Conservation (phyloP, 495 filamentous ascomycete genomes). For the Pseudoneurospora amorphoporcata region DNA sequence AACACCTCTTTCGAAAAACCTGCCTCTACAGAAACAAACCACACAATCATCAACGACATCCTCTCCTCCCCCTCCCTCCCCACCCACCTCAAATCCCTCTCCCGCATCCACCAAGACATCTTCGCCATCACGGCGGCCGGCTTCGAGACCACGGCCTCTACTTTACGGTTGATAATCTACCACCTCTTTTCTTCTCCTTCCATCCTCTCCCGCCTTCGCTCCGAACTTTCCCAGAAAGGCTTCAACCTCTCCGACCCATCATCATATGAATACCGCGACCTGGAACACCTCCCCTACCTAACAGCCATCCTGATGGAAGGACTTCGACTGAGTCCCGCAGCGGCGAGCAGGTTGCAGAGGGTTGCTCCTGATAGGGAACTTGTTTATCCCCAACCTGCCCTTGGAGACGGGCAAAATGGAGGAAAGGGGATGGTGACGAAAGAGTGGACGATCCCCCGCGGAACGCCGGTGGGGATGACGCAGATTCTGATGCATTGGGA, state of each 20-base stretch:
- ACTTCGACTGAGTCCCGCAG: slow-evolving; percentile 24
- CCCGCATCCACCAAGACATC: slow-evolving; percentile 16
- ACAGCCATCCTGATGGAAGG: slow-evolving; percentile 28
- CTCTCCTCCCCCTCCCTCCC: slow-evolving; percentile 16
- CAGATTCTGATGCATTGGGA: slow-evolving; percentile 20
- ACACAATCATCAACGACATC: slow-evolving; percentile 18
- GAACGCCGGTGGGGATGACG: slow-evolving; percentile 28
- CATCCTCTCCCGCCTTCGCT: slow-evolving; percentile 12
- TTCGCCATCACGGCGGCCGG: slow-evolving; percentile 14
- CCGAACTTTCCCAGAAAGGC: slow-evolving; percentile 6
- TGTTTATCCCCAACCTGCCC: slow-evolving; percentile 12
- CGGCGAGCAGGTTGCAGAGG: slow-evolving; percentile 26
- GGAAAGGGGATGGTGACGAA: not conserved
- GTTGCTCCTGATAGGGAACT: slow-evolving; percentile 27
- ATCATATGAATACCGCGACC: not conserved
- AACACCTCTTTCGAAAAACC: not conserved
- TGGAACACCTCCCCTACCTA: slow-evolving; percentile 27
- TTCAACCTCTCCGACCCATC: not conserved
- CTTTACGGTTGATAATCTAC: slow-evolving; percentile 14
- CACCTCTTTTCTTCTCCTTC: slow-evolving; percentile 13
- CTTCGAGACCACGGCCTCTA: slow-evolving; percentile 18
- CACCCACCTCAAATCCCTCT: slow-evolving; percentile 13
- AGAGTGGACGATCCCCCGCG: slow-evolving; percentile 38
- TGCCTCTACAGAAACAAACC: slow-evolving; percentile 7
- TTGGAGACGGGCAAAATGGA: not conserved